phyloP scores from a whole-genome alignment of 2,329 filamentous ascomycete genomes.

The Coniochaeta sp. region DNA sequence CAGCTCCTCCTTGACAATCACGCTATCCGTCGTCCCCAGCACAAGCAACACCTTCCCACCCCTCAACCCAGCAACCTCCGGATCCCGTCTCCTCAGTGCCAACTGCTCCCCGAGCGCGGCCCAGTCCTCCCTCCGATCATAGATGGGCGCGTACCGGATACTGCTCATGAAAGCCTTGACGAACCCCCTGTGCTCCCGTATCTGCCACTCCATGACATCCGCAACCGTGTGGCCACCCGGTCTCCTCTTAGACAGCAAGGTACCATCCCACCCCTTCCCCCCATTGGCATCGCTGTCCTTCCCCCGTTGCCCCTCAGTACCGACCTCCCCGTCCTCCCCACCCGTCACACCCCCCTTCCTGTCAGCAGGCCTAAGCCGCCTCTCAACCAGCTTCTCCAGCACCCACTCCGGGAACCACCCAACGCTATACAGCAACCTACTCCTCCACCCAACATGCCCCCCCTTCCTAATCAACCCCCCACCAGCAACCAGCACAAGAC shows the following conservation, averaged over 20 bases:
- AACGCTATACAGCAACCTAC: constrained; percentile 54
- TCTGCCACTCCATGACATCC: constrained; percentile 61
- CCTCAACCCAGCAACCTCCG: constrained; percentile 23
- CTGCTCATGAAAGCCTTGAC: constrained; percentile 62
- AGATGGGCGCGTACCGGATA: constrained; percentile 63
- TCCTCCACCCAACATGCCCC: constrained; percentile 50
- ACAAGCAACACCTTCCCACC: constrained; percentile 54
- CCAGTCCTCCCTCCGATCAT: constrained; percentile 58
- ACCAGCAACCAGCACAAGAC: constrained; percentile 59
- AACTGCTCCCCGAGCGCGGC: constrained; percentile 42
- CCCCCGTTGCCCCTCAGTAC: constrained; percentile 23
- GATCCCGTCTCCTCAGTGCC: constrained; percentile 25
- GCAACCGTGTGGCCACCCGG: constrained; percentile 43
- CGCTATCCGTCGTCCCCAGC: constrained; percentile 56
- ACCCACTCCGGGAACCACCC: constrained; percentile 52
- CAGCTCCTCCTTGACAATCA: constrained; percentile 59
- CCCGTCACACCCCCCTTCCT: neutral
- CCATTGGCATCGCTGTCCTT: constrained; percentile 29
- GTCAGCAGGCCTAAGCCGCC: constrained; percentile 36
- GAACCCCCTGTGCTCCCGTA: constrained; percentile 59
- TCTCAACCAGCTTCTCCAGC: constrained; percentile 43
- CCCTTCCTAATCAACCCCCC: constrained; percentile 58
- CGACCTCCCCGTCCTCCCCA: constrained; percentile 24
- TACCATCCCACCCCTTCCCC: constrained; percentile 32
- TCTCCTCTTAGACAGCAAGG: constrained; percentile 44